phyloP scores from a whole-genome alignment of 164 flowering plant species.

The Taxillus chinensis region DNA sequence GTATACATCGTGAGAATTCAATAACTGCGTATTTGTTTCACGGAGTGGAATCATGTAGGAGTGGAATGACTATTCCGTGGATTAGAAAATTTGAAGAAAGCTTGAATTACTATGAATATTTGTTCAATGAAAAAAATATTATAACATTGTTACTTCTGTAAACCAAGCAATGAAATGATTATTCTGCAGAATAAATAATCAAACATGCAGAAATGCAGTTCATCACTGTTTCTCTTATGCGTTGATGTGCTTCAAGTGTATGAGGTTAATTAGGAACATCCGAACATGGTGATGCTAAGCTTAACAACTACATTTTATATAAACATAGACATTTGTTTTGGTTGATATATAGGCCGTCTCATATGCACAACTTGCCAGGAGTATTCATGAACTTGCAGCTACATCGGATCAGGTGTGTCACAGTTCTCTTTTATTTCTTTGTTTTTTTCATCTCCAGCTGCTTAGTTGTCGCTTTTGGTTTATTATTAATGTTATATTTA shows the following conservation, averaged over 20 bases:
- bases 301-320: not conserved
- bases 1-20: no score
- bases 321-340: not conserved
- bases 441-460: not conserved
- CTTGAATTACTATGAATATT: no score
- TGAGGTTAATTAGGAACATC: not conserved
- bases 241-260: not conserved
- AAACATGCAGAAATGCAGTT: no score
- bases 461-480: not conserved
- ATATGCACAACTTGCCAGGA: slow-evolving; percentile 89
- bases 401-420: slow-evolving; percentile 74
- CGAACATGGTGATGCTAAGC: not conserved
- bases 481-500: not conserved
- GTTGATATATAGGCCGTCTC: slow-evolving; percentile 67
- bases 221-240: not conserved
- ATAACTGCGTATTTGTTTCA: no score
- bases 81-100: no score
- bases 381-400: slow-evolving; percentile 96
- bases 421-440: slow-evolving; percentile 3
- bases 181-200: no score
- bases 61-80: no score
- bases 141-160: no score
- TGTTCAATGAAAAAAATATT: no score
- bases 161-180: no score
- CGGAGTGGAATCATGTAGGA: no score